Evolutionary conservation across 2,329 filamentous ascomycete species (phyloP).

Genomic region (Xylariaceae sp.): DNA sequence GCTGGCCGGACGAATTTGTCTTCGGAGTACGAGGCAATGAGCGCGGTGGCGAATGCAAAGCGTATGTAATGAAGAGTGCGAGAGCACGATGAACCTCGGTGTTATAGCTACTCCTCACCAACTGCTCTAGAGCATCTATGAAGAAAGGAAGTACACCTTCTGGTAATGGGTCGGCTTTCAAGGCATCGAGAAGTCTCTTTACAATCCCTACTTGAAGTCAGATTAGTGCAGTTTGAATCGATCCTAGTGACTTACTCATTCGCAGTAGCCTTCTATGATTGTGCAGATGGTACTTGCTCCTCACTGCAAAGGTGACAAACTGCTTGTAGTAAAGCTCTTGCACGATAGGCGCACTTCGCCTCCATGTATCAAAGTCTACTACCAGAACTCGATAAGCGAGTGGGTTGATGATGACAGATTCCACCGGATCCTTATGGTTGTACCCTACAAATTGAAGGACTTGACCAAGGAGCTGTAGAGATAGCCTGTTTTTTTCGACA

Average conservation of each 20-base stretch:
- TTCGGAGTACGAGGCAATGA: constrained; percentile 53
- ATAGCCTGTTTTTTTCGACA: constrained; percentile 54
- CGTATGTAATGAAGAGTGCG: constrained; percentile 90
- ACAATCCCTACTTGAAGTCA: constrained; percentile 64
- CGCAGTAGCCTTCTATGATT: constrained; percentile 82
- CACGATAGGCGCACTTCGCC: constrained; percentile 70
- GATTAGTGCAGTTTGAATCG: constrained; percentile 17
- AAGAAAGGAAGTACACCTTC: constrained; percentile 73
- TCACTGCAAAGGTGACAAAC: constrained; percentile 82
- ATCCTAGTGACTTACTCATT: constrained; percentile 67
- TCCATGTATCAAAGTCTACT: constrained; percentile 92
- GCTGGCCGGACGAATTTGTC: constrained; percentile 37
- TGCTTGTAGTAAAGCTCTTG: constrained; percentile 92
- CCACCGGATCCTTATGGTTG: constrained; percentile 71
- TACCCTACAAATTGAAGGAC: constrained; percentile 89
- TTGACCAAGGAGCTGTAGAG: constrained; percentile 67
- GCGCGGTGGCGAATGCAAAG: constrained; percentile 62
- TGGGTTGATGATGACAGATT: constrained; percentile 93
- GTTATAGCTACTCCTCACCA: constrained; percentile 78
- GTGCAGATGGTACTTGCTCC: constrained; percentile 88
- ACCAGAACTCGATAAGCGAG: constrained; percentile 89
- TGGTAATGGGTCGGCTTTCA: constrained; percentile 80
- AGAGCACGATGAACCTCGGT: constrained; percentile 83
- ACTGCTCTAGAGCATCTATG: constrained; percentile 71
- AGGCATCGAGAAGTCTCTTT: constrained; percentile 82